phyloP scores from a whole-genome alignment of 2,329 filamentous ascomycete genomes.

The Trichoderma cornu-damae region DNA sequence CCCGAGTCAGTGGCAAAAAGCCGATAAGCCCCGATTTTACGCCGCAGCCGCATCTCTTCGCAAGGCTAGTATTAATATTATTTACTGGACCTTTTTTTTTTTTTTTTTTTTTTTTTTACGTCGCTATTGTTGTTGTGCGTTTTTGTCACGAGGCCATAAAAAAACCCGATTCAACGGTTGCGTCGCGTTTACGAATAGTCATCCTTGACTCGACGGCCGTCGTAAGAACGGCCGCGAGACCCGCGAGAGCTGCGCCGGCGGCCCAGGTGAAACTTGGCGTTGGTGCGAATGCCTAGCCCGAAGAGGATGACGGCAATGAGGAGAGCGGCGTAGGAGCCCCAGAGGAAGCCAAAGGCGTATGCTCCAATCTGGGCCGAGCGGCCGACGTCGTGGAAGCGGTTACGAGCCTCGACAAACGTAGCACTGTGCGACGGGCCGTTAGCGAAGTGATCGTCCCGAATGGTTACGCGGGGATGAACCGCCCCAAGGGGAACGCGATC shows the following conservation, averaged over 20 bases:
- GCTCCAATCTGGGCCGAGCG: slow-evolving; percentile 56
- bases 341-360: slow-evolving; percentile 72
- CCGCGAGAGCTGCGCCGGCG: slow-evolving; percentile 24
- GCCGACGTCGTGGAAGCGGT: slow-evolving; percentile 54
- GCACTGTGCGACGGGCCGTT: slow-evolving; percentile 34
- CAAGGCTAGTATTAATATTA: neutral
- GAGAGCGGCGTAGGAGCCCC: slow-evolving; percentile 63
- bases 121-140: neutral
- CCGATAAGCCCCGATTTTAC: too few relatives aligned
- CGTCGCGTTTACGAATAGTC: slow-evolving; percentile 51
- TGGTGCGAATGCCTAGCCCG: slow-evolving; percentile 54
- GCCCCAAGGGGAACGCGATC: neutral
- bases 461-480: neutral
- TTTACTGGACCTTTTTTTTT: neutral
- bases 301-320: slow-evolving; percentile 64
- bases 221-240: slow-evolving; percentile 37
- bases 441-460: neutral
- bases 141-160: neutral
- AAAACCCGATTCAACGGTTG: neutral
- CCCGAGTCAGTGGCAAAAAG: too few relatives aligned
- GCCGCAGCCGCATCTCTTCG: neutral
- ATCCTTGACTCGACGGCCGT: slow-evolving; percentile 61
- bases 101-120: neutral
- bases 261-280: slow-evolving; percentile 34
- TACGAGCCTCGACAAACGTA: slow-evolving; percentile 63